These are phyloP conservation scores for Corchorus olitorius DNA, from an alignment of 345 rosid genomes.

Conservation along the genomic window DNA sequence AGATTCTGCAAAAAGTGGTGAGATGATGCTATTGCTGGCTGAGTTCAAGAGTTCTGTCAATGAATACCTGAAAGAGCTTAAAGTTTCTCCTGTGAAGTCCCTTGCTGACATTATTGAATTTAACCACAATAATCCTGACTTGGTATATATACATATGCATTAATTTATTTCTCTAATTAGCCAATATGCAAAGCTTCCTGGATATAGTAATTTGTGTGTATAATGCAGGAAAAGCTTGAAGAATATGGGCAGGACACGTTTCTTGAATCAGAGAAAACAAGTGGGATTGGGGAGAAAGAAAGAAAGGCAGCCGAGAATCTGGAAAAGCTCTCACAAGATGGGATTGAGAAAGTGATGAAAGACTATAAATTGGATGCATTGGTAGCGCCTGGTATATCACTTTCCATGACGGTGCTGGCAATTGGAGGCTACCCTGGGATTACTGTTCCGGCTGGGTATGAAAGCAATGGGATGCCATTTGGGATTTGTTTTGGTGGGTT, in stretches of 20 bases:
- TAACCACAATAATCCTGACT: constrained; percentile 28
- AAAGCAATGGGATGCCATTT: constrained; percentile 34
- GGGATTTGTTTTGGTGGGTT: constrained; percentile 47
- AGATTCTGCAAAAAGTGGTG: constrained; percentile 6
- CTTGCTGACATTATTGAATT: constrained; percentile 39
- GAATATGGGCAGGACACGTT: constrained; percentile 36
- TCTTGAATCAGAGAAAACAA: constrained; percentile 28
- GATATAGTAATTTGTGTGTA: neutral
- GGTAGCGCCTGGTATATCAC: constrained; percentile 24
- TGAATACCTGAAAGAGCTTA: constrained; percentile 32
- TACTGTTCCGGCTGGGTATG: constrained; percentile 43
- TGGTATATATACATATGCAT: constrained; percentile 12
- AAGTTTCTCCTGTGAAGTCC: constrained; percentile 35
- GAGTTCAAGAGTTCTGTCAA: constrained; percentile 44
- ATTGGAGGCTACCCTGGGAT: constrained; percentile 50
- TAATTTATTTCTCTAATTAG: no score
- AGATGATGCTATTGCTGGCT: constrained; percentile 23
- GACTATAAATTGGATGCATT: constrained; percentile 38
- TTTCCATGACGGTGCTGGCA: constrained; percentile 31
- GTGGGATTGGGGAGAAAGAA: constrained; percentile 29
- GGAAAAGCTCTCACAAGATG: constrained; percentile 26
- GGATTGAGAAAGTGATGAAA: constrained; percentile 38
- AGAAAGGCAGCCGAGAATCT: constrained; percentile 19
- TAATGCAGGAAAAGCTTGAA: constrained; percentile 35
- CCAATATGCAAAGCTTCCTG: neutral